phyloP scores from a whole-genome alignment of 2,329 filamentous ascomycete species.

The Aspergillus intermedius region DNA sequence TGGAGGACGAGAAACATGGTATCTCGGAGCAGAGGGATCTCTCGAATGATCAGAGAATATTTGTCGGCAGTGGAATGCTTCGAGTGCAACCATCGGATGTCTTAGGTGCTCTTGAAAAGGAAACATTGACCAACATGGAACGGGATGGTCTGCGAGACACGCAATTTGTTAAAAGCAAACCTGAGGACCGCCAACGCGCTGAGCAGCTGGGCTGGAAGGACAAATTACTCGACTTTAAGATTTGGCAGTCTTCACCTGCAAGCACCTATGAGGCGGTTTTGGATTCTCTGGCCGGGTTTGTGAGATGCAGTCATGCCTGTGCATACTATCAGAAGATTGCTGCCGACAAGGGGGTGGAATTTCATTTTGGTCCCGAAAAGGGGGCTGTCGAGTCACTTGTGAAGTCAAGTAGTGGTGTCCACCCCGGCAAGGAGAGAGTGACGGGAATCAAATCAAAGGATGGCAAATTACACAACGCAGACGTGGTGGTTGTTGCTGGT shows the following conservation, averaged over 20 bases:
- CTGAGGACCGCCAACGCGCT: constrained; percentile 10
- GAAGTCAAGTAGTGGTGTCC: too few species aligned
- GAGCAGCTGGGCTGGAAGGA: constrained; percentile 8
- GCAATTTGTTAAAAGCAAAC: constrained; percentile 10
- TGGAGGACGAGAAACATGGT: background rate
- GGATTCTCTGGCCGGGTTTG: too few species aligned
- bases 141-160: constrained; percentile 6
- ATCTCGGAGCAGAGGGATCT: background rate
- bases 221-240: constrained; percentile 11
- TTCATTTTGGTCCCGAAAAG: too few species aligned
- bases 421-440: too few species aligned
- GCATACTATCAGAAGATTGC: too few species aligned
- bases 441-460: too few species aligned
- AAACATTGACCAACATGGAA: constrained; percentile 13
- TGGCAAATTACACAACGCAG: background rate
- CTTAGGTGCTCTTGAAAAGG: constrained; percentile 8
- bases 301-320: too few species aligned
- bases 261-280: too few species aligned
- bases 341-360: too few species aligned
- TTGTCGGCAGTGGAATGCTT: constrained; percentile 13
- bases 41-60: constrained; percentile 1
- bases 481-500: too few species aligned
- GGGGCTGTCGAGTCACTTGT: too few species aligned
- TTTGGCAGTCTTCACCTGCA: constrained; percentile 1
- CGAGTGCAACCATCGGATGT: constrained; percentile 11